Percentiles rank a stretch among this genome's conserved stretches.
Conservation (phyloP, 495 filamentous ascomycete genomes). For the Clohesyomyces aquaticus region DNA sequence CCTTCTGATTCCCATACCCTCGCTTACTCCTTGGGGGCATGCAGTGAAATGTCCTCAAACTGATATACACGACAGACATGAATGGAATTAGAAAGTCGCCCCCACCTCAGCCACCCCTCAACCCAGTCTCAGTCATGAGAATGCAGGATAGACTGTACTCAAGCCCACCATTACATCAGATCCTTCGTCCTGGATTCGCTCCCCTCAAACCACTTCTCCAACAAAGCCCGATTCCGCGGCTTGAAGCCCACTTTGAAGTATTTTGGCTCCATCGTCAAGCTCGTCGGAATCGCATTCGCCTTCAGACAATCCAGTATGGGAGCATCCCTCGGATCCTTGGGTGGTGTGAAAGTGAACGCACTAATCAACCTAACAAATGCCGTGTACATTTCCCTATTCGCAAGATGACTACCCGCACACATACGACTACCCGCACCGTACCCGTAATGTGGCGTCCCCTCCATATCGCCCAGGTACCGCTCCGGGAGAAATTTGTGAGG, state of each 20-base stretch:
- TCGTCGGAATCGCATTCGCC: conserved; percentile 65
- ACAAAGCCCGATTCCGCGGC: conserved; percentile 49
- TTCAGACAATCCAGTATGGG: conserved; percentile 64
- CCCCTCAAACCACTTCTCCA: conserved; percentile 55
- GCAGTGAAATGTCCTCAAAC: too few species aligned
- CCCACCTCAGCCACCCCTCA: too few species aligned
- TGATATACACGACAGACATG: too few species aligned
- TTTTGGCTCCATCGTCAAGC: conserved; percentile 72
- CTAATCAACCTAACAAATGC: conserved; percentile 70
- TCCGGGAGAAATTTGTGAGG: conserved; percentile 64
- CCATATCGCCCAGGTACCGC: conserved; percentile 65
- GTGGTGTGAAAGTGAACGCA: conserved; percentile 62
- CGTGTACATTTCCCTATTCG: conserved; percentile 47
- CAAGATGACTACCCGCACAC: conserved; percentile 39
- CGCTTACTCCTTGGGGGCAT: too few species aligned
- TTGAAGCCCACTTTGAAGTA: conserved; percentile 62
- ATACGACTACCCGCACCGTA: conserved; percentile 59
- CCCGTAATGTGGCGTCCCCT: conserved; percentile 69
- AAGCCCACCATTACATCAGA: conserved; percentile 44
- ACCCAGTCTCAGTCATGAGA: too few species aligned
- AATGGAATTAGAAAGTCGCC: too few species aligned
- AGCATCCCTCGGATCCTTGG: conserved; percentile 54
- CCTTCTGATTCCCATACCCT: too few species aligned
- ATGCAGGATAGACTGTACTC: too few species aligned
- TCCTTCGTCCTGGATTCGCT: conserved; percentile 61